Base-by-base conservation (phyloP, 495 filamentous ascomycete species). In the Hapsidospora chrysogenum region DNA sequence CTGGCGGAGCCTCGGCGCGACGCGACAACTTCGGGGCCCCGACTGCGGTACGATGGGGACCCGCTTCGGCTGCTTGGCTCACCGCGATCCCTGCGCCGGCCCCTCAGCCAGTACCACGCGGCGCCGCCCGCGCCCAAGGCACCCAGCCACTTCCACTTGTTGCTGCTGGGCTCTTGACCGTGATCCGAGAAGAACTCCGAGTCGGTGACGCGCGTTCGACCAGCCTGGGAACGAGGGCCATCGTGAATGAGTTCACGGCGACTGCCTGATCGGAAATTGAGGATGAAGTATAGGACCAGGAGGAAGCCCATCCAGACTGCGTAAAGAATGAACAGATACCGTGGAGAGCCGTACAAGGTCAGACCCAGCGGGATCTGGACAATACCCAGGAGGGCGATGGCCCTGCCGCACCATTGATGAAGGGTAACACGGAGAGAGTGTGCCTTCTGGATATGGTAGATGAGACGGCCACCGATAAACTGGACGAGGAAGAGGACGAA, bases 311-410 rank as follows among this genome's bases (percentile, higher is more conserved):
- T 77, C 46, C 70, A 80, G 1, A 95, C 40, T 0, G 87, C 63
- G 47, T 77, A 97, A 3, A 95, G 61, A 37, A 96, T 76, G 50
- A 97, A 97, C 0, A 84, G 61, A 9, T 60, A 59, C 50, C 80
- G 72, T 10, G 92, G 89, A 21, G 85, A 89, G 11, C 89, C 89
- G 46, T 95, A 97, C 9, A 97, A 66, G 3, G 85, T 86, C 33
- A 97, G 66, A 0, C 89, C 89, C 1, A 96, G 60, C 1, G 87
- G 81, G 17, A 96, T 75, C 51, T 97, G 92, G 6, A 78, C 68
- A 35, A 97, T 68, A 4, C 80, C 89, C 4, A 97, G 59, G 19
- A 96, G 50, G 7, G 76, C 76, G 33, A 86, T 69, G 0, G 58
- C 58, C 21, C 85, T 68, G 22, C 89, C 89, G 29, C 85, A 50